Conservation (phyloP, 2,329 filamentous ascomycete species). For the Juglanconis juglandina region DNA sequence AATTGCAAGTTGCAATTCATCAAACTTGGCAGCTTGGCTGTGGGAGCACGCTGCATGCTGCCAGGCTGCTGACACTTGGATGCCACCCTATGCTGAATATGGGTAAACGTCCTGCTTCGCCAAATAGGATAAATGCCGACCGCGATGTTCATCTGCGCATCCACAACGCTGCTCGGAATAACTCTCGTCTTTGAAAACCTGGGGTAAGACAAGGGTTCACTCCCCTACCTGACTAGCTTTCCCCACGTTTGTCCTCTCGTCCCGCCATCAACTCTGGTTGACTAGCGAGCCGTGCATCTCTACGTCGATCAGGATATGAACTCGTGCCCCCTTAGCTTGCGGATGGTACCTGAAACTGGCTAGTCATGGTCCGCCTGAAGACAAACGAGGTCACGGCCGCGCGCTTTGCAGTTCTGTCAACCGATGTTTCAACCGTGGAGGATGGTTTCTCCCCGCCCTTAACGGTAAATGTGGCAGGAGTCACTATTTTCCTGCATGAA, state of each 20-base stretch:
- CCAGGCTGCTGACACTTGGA: neutral
- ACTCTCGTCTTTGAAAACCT: constrained; percentile 1
- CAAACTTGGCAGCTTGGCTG: neutral
- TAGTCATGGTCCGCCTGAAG: neutral
- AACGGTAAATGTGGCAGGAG: neutral
- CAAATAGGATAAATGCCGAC: constrained; percentile 18
- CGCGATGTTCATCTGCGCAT: neutral
- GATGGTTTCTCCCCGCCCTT: neutral
- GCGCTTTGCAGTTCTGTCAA: neutral
- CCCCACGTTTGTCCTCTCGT: neutral
- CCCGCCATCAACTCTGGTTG: constrained; percentile 3
- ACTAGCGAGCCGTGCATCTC: constrained; percentile 6
- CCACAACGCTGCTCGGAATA: neutral
- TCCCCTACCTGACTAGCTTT: neutral
- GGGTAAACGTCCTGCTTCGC: neutral
- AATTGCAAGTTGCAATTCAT: too few species aligned
- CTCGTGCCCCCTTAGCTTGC: too few species aligned
- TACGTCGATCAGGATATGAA: too few species aligned
- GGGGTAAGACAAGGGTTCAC: constrained; percentile 8
- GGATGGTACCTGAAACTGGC: too few species aligned
- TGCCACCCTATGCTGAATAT: neutral
- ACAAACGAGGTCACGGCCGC: constrained; percentile 4
- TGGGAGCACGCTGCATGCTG: neutral
- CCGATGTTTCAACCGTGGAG: neutral
- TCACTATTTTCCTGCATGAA: neutral